These are phyloP conservation scores for Pseudogymnoascus sp. DNA, from an alignment of 2,329 filamentous ascomycete species.

Conservation along the genomic window DNA sequence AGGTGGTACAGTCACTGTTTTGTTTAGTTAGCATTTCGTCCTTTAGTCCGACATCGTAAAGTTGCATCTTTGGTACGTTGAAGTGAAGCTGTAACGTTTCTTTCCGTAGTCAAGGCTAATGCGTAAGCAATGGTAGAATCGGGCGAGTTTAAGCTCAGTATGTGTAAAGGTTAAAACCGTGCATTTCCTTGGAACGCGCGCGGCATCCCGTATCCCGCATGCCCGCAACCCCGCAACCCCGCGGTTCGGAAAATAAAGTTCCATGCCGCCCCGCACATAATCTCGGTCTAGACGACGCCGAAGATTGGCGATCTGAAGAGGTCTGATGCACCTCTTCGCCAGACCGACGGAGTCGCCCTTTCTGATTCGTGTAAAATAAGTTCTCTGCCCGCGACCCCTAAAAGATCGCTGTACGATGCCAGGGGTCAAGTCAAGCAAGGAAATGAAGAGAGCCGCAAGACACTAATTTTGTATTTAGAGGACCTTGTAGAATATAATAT, in stretches of 20 bases:
- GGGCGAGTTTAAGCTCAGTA: background rate
- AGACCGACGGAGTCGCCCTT: background rate
- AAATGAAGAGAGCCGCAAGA: background rate
- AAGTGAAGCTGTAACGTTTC: background rate
- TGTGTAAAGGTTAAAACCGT: background rate
- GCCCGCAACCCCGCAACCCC: background rate
- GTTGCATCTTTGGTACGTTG: background rate
- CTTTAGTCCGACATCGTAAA: background rate
- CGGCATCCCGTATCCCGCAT: background rate
- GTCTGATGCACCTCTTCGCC: background rate
- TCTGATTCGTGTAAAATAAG: background rate
- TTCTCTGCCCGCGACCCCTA: background rate
- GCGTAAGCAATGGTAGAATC: background rate
- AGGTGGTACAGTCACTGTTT: background rate
- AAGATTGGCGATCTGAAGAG: background rate
- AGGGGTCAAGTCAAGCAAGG: background rate
- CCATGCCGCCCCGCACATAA: background rate
- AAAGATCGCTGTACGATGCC: background rate
- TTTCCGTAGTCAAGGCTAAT: background rate
- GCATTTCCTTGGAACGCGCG: background rate
- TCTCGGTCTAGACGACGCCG: background rate
- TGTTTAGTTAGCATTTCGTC: background rate
- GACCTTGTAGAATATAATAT: background rate
- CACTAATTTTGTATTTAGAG: background rate
- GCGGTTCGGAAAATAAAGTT: background rate